Percentiles rank a stretch among this genome's conserved stretches.
These are phyloP conservation scores for Cryptococcus sp. DNA, from an alignment of 1,284 basidiomycete genomes.

Conservation along the genomic window DNA sequence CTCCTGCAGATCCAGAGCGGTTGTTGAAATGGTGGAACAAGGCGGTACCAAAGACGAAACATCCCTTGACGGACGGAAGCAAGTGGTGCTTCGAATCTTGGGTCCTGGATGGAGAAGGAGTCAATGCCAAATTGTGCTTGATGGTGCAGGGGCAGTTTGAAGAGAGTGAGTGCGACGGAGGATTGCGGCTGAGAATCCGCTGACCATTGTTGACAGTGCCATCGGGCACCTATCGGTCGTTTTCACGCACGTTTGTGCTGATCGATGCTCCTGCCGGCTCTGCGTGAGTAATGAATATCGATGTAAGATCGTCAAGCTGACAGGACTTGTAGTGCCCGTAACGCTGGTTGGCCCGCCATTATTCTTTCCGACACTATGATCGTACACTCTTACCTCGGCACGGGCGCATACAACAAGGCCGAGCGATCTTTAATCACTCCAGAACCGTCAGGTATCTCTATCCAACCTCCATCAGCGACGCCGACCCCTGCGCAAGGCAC, in stretches of 20 bases:
- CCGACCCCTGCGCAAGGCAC: background rate
- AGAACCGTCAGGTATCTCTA: constrained; percentile 45
- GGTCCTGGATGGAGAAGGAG: constrained; percentile 65
- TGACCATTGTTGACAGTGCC: constrained; percentile 23
- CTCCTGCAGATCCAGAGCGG: constrained; percentile 64
- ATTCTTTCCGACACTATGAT: constrained; percentile 87
- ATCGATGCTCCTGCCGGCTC: constrained; percentile 78
- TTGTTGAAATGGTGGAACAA: constrained; percentile 53
- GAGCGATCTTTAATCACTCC: constrained; percentile 22
- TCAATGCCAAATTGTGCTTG: constrained; percentile 66
- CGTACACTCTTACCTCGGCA: constrained; percentile 78
- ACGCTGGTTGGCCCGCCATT: constrained; percentile 83
- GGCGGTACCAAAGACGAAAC: constrained; percentile 73
- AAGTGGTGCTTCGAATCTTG: constrained; percentile 91
- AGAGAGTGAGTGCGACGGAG: constrained; percentile 64
- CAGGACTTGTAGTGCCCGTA: constrained; percentile 50
- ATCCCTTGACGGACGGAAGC: constrained; percentile 68
- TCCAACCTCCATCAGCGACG: constrained; percentile 25
- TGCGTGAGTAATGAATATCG: constrained; percentile 59
- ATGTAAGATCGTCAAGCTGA: constrained; percentile 1
- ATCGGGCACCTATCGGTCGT: constrained; percentile 67
- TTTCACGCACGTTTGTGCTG: constrained; percentile 88
- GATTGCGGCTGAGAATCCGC: too few relatives aligned
- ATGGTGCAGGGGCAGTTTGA: constrained; percentile 88
- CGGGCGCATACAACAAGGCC: constrained; percentile 62